Base-by-base conservation (phyloP, 2,329 filamentous ascomycete genomes). In the Botrytis elliptica region DNA sequence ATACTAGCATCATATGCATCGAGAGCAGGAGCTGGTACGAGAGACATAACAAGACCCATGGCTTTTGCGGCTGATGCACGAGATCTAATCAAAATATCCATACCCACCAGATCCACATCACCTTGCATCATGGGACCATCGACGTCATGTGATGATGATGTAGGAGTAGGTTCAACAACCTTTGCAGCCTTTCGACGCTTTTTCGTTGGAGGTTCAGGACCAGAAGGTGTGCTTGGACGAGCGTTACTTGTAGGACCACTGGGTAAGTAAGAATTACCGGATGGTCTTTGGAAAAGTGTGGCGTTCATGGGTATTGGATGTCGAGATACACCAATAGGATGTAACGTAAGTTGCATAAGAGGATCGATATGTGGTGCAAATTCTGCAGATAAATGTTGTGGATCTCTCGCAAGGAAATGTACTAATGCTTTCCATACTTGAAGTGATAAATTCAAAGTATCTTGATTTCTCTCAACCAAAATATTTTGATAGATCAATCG, bases 91-190 rank as follows among this genome's bases (percentile, higher is more conserved):
- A 99, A 89, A 10, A 91, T 91, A 75, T 99, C 96, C 79, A 92
- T 89, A 46, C 96, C 95, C 40, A 99, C 95, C 60, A 99, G 86
- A 80, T 99, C 97, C 65, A 98, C 91, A 79, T 99, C 97, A 70
- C 97, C 96, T 81, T 95, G 93, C 85, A 99, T 94, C 92, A 99
- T 98, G 78, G 97, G 95, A 16, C 95, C 96, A 81, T 99, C 96
- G 29, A 99, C 94, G 82, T 99, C 97, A 82, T 99, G 96, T 1
- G 92, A 89, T n/a, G 92, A 85, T n/a, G 85, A 88, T 6, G 88
- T 84, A 1, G 88, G 84, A 1, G 88, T 84, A 14, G 87, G 83
- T 42, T 95, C 92, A 72, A 96, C 93, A 33, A 88, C 84, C 84
- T 97, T 97, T n/a, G 93, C 90, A 0, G 93, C 93, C 82, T 94